Base-by-base conservation (phyloP, 768 basidiomycete species). In the Auricularia auricula-judae region DNA sequence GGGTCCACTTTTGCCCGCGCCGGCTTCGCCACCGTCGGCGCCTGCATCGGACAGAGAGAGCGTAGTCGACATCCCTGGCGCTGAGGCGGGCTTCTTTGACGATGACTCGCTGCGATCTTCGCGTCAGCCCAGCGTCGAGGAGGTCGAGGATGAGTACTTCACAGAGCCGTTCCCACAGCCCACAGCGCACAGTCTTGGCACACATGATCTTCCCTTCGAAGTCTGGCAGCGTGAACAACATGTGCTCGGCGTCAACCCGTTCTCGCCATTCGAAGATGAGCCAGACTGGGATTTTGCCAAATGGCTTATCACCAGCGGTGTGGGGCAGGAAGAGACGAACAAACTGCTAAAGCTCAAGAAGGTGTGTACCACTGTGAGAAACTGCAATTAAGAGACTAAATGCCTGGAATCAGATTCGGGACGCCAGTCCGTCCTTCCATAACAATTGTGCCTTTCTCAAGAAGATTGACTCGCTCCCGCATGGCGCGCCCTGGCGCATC, bases 281-380 rank as follows among this genome's bases (percentile, higher is more conserved):
- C 74, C 74, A 7, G 74, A 78, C 36, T 77, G 75, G 70, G 73
- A 75, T 54, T 62, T 78, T 2, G 77, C 69, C 1, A 47, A 65
- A 12, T 78, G 74, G 76, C 56, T 79, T 33, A 70, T 72, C 36
- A 65, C 60, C 3, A 62, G 67, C 8, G 70, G 70, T 54, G 64
- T 43, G 66, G 71, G 3, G 71, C 69, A 76, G 23, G 71, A 62
- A 0, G 67, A 72, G 59, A 75, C 72, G 0, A 68, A 77, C 36
- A 61, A 68, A 3, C 76, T 76, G 56, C 67, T 78, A 16, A 73
- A 74, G 36, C 65, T 78, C 1, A 61, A 68, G 14, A 71, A 69
- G 14, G 29, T 29, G 29, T 1, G 29, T 29, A 29, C 29, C 29
- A 29, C 2, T 29, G 29, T 2, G 29, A 29, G 2, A 29, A 29